These are phyloP conservation scores for Diplodia corticola DNA, from an alignment of 2,329 filamentous ascomycete genomes.

Conservation along the genomic window DNA sequence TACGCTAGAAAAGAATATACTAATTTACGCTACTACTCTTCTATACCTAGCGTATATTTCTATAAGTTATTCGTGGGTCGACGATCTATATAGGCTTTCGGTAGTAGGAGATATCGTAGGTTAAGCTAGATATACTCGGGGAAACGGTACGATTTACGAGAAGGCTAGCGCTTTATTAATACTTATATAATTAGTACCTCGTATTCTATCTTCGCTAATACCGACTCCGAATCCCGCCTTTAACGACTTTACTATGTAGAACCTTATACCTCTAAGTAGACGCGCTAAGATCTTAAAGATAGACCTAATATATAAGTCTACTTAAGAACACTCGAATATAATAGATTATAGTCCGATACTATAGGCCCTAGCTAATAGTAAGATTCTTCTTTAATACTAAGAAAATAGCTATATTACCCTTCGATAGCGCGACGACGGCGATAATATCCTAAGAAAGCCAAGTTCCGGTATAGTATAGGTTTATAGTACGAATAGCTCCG, in stretches of 20 bases:
- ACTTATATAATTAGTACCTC: no score
- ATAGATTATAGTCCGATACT: not conserved
- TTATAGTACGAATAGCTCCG: not conserved
- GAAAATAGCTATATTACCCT: not conserved
- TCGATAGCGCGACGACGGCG: conserved; percentile 38
- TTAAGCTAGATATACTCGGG: no score
- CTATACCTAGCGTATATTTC: no score
- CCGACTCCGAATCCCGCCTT: not conserved
- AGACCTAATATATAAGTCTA: not conserved
- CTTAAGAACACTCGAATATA: not conserved
- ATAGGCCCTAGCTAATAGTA: not conserved
- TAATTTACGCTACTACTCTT: no score
- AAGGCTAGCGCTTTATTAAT: no score
- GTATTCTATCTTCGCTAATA: no score
- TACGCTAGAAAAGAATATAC: no score
- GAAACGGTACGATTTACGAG: no score
- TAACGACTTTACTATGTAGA: not conserved
- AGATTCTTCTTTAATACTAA: not conserved
- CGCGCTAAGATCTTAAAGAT: not conserved
- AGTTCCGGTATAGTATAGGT: not conserved
- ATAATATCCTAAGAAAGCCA: not conserved
- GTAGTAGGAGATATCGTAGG: no score
- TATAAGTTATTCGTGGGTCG: no score
- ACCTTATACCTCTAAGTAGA: not conserved
- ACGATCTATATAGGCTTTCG: no score